Conservation (phyloP, 1,139 yeast species). For the Sugiyamaella castrensis region DNA sequence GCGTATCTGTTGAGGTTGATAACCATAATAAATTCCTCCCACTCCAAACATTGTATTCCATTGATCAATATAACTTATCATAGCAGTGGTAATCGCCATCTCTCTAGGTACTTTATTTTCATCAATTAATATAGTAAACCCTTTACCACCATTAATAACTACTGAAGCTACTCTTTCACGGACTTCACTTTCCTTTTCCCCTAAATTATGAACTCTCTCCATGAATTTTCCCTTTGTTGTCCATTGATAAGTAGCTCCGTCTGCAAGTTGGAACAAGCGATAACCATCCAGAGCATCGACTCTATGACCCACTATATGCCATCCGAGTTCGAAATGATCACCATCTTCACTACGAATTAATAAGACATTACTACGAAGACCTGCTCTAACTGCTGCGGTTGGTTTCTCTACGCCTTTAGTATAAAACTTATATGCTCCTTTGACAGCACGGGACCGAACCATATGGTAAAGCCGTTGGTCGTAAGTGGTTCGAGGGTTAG, state of each 20-base stretch:
- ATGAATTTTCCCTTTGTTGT: slow-evolving; percentile 56
- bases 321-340: slow-evolving; percentile 56
- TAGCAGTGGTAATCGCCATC: slow-evolving; percentile 56
- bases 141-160: slow-evolving; percentile 47
- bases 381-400: slow-evolving; percentile 57
- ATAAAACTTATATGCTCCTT: slow-evolving; percentile 61
- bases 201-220: slow-evolving; percentile 54
- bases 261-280: slow-evolving; percentile 55
- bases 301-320: slow-evolving; percentile 57
- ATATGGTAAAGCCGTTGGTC: slow-evolving; percentile 49
- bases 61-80: slow-evolving; percentile 60
- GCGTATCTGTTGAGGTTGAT: too few species aligned
- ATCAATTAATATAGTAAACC: slow-evolving; percentile 54
- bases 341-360: slow-evolving; percentile 48
- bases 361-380: slow-evolving; percentile 55
- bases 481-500: slow-evolving; percentile 31
- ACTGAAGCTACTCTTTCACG: slow-evolving; percentile 57
- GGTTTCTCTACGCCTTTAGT: slow-evolving; percentile 54
- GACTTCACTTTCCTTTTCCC: slow-evolving; percentile 60
- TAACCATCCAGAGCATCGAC: slow-evolving; percentile 63
- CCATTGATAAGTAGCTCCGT: slow-evolving; percentile 63
- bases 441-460: slow-evolving; percentile 58
- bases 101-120: slow-evolving; percentile 53
- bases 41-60: slow-evolving; percentile 61
- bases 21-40: not conserved